Percentiles rank a stretch among this genome's conserved stretches.
These are phyloP conservation scores for Decorospora gaudefroyi DNA, from an alignment of 2,329 filamentous ascomycete genomes.

Conservation along the genomic window DNA sequence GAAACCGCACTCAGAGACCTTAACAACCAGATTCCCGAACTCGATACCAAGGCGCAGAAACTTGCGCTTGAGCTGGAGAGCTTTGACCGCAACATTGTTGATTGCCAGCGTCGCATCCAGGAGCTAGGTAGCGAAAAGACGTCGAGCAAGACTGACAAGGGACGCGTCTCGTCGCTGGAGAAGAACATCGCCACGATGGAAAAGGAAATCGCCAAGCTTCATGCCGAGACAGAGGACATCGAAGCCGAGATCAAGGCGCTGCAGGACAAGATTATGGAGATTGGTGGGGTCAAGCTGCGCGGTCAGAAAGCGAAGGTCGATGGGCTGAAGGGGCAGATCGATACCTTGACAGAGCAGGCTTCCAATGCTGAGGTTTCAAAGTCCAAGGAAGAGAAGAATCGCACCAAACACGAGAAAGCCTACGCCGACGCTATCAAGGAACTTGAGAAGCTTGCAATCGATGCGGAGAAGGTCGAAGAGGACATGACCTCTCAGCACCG, in stretches of 20 bases:
- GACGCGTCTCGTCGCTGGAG: slow-evolving; percentile 70
- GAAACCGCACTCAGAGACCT: slow-evolving; percentile 74
- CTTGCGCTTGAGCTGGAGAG: slow-evolving; percentile 86
- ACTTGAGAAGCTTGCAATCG: slow-evolving; percentile 69
- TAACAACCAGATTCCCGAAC: slow-evolving; percentile 75
- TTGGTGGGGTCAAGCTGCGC: slow-evolving; percentile 90
- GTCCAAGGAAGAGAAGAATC: slow-evolving; percentile 93
- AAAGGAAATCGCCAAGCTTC: slow-evolving; percentile 78
- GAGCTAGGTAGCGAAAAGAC: slow-evolving; percentile 82
- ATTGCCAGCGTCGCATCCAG: slow-evolving; percentile 81
- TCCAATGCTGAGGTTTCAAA: slow-evolving; percentile 85
- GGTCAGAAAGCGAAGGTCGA: slow-evolving; percentile 91
- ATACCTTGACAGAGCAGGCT: slow-evolving; percentile 76
- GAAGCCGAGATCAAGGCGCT: slow-evolving; percentile 91
- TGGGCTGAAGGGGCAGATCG: slow-evolving; percentile 78
- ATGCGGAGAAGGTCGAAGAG: slow-evolving; percentile 76
- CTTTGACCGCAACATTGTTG: slow-evolving; percentile 78
- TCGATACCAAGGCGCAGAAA: slow-evolving; percentile 93
- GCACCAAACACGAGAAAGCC: slow-evolving; percentile 82
- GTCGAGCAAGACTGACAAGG: slow-evolving; percentile 78
- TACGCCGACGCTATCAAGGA: slow-evolving; percentile 78
- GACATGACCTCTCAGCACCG: slow-evolving; percentile 78
- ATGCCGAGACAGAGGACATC: slow-evolving; percentile 81
- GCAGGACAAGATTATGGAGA: slow-evolving; percentile 97
- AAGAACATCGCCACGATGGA: slow-evolving; percentile 77